phyloP scores from a whole-genome alignment of 208 protist genomes.

The Leishmania major region DNA sequence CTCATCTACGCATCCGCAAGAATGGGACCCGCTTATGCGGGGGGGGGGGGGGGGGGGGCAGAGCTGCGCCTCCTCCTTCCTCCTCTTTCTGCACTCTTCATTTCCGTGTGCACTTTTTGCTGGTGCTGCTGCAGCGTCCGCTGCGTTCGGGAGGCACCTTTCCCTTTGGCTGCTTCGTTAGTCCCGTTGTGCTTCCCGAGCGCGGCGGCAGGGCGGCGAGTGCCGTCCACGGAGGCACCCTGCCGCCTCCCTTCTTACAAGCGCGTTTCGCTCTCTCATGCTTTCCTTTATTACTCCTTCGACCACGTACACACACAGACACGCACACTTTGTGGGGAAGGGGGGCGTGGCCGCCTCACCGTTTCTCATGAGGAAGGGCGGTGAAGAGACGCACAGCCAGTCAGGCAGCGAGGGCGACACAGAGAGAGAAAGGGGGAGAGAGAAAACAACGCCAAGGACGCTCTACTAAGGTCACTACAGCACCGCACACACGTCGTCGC shows the following conservation, averaged over 20 bases:
- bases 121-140: neutral
- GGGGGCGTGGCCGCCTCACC: neutral
- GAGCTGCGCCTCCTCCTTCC: neutral
- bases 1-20: neutral
- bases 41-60: too few species aligned
- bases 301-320: neutral
- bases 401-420: neutral
- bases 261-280: neutral
- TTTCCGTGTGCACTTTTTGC: neutral
- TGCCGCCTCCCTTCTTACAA: neutral
- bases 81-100: neutral
- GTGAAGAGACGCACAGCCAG: neutral
- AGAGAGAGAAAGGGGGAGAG: neutral
- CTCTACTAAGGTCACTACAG: conserved; percentile 9
- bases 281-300: neutral
- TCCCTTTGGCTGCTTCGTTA: neutral
- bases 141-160: neutral
- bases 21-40: neutral
- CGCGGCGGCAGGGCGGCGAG: neutral
- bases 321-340: neutral
- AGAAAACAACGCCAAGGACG: neutral
- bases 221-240: neutral
- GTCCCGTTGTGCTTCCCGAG: neutral
- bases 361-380: neutral
- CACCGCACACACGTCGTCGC: neutral